A percentile compares a stretch with the other conserved stretches of the same genome.
Evolutionary conservation across 257 asterid species (phyloP).

Genomic region (Perilla frutescens): DNA sequence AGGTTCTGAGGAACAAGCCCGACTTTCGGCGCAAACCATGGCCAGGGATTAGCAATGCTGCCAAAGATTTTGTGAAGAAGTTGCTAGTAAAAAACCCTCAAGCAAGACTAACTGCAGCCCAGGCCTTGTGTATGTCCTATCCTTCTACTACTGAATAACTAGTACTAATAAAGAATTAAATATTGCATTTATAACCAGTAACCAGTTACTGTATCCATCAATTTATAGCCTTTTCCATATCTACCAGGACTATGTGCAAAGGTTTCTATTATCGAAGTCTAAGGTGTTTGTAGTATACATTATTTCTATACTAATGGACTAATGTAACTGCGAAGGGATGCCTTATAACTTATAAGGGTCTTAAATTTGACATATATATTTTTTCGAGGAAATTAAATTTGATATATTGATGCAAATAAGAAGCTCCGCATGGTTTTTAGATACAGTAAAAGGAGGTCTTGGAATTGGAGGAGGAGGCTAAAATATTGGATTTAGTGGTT

Average conservation of each 20-base stretch:
- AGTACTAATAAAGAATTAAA: neutral
- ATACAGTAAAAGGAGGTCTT: too few relatives aligned
- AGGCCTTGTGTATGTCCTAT: slow-evolving; percentile 81
- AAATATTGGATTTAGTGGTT: neutral
- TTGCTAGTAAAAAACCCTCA: slow-evolving; percentile 89
- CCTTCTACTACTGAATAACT: slow-evolving; percentile 20
- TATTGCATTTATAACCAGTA: neutral
- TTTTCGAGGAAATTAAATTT: too few relatives aligned
- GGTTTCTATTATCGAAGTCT: neutral
- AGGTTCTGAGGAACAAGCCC: slow-evolving; percentile 94
- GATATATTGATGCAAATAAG: neutral
- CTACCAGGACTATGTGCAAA: neutral
- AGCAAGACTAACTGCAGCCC: slow-evolving; percentile 98
- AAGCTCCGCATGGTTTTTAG: neutral
- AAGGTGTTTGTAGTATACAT: neutral
- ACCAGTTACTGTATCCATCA: neutral
- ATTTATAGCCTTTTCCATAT: slow-evolving; percentile 6
- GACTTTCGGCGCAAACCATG: slow-evolving; percentile 98
- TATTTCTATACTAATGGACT: neutral
- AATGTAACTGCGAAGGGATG: neutral
- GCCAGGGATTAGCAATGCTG: slow-evolving; percentile 86
- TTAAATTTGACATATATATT: neutral
- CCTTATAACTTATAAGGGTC: neutral
- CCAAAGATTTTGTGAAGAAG: slow-evolving; percentile 96
- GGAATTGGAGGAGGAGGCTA: neutral